Conservation (phyloP, 352 stramenopile species). For the Phytophthora hybrid region DNA sequence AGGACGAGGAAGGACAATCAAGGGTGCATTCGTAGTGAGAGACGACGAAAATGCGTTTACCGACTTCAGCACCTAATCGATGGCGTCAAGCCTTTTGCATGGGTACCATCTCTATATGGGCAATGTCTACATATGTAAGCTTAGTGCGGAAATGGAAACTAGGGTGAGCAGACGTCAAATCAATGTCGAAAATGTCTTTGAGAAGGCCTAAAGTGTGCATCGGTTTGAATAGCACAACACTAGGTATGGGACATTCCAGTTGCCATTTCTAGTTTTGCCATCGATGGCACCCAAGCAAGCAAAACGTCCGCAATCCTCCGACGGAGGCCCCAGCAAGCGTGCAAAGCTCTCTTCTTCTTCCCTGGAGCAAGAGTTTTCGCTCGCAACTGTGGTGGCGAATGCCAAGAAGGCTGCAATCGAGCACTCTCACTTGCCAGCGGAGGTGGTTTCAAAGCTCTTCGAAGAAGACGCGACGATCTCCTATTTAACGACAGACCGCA, state of each 20-base stretch:
- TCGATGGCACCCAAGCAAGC: constrained; percentile 24
- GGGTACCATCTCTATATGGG: neutral
- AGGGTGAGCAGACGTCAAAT: constrained; percentile 12
- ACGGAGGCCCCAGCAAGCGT: constrained; percentile 20
- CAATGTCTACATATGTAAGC: neutral
- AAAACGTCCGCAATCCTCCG: constrained; percentile 17
- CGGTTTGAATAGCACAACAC: neutral
- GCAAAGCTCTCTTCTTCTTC: constrained; percentile 7
- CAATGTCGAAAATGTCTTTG: constrained; percentile 24
- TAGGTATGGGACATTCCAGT: constrained; percentile 2
- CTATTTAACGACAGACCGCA: constrained; percentile 45
- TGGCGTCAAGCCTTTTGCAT: neutral
- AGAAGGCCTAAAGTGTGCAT: constrained; percentile 22
- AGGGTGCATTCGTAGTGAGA: neutral
- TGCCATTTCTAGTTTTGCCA: constrained; percentile 2
- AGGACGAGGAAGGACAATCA: constrained; percentile 12
- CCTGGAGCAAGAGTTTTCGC: constrained; percentile 36
- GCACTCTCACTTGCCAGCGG: constrained; percentile 26
- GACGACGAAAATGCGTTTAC: constrained; percentile 7
- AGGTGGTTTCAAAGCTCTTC: constrained; percentile 34
- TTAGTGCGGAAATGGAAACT: constrained; percentile 8
- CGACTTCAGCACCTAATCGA: neutral
- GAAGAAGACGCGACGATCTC: constrained; percentile 35
- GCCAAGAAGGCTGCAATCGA: constrained; percentile 29
- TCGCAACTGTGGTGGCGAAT: constrained; percentile 27